Percentiles rank a stretch among this genome's conserved stretches.
phyloP scores from a whole-genome alignment of 176 grass and related monocot genomes.

The Thinopyrum elongatum region DNA sequence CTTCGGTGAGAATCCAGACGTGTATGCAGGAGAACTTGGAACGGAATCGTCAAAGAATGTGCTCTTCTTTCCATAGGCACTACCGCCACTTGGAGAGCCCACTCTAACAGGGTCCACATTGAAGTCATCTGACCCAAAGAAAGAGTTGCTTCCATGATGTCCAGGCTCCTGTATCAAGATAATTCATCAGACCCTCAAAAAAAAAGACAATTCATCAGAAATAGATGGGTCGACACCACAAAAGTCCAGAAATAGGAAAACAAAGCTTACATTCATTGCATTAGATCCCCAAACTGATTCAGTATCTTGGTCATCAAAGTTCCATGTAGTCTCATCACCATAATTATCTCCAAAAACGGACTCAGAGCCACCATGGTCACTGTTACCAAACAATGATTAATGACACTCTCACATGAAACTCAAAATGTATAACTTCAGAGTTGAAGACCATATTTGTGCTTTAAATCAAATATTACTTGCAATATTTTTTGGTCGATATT shows the following conservation, averaged over 20 bases:
- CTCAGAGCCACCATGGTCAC: conserved; percentile 85
- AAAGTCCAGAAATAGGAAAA: conserved; percentile 24
- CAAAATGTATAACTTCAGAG: not conserved
- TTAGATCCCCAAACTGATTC: conserved; percentile 93
- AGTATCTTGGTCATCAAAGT: conserved; percentile 89
- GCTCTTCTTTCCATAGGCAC: conserved; percentile 62
- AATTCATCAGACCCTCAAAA: conserved; percentile 37
- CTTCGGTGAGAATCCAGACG: conserved; percentile 68
- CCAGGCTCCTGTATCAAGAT: conserved; percentile 60
- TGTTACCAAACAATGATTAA: conserved; percentile 36
- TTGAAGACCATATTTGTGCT: not conserved
- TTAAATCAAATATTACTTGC: conserved; percentile 7
- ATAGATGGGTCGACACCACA: not conserved
- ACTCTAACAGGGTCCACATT: conserved; percentile 49
- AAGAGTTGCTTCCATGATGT: conserved; percentile 58
- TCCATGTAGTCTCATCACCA: conserved; percentile 85
- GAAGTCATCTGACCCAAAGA: conserved; percentile 78
- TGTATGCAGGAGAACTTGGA: conserved; percentile 87
- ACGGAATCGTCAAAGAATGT: conserved; percentile 97
- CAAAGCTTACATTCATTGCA: conserved; percentile 53
- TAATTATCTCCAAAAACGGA: conserved; percentile 89
- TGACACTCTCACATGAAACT: conserved; percentile 8
- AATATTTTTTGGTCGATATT: not conserved
- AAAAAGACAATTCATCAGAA: conserved; percentile 35
- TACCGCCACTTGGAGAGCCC: conserved; percentile 50